A percentile compares a stretch with the other conserved stretches of the same genome.
phyloP scores from a whole-genome alignment of 1,139 yeast species.

The Scheffersomyces quercinus region DNA sequence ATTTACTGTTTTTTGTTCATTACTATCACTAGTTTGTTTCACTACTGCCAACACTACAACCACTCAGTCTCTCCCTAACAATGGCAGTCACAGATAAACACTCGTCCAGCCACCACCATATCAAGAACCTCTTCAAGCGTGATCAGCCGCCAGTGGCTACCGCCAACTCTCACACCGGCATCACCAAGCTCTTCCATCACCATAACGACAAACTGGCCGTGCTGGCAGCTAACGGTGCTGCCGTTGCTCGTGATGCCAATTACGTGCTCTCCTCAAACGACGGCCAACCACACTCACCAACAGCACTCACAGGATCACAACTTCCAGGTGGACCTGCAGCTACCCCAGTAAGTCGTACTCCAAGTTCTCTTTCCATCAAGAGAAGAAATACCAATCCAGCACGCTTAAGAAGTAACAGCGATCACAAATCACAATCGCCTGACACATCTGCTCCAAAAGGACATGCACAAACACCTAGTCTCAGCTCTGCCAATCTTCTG shows the following conservation, averaged over 20 bases:
- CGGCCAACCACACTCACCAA: no score
- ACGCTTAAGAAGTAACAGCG: slow-evolving; percentile 5
- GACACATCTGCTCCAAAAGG: slow-evolving; percentile 1
- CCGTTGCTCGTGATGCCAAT: slow-evolving; percentile 1
- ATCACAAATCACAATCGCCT: slow-evolving; percentile 5
- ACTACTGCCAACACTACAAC: no score
- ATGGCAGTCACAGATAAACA: no score
- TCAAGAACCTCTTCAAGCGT: slow-evolving; percentile 20
- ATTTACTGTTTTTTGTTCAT: no score
- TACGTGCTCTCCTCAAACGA: background rate
- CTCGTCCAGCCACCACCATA: slow-evolving; percentile 12
- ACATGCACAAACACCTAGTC: background rate
- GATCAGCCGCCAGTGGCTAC: slow-evolving; percentile 12
- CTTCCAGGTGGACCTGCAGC: background rate
- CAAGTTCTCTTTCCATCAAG: slow-evolving; percentile 30
- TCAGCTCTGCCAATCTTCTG: background rate
- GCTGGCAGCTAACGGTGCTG: background rate
- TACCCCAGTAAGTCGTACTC: slow-evolving; percentile 18
- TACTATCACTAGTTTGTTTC: no score
- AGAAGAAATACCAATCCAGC: slow-evolving; percentile 25
- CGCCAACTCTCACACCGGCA: slow-evolving; percentile 22
- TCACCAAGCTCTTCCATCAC: slow-evolving; percentile 25
- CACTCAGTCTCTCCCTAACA: no score
- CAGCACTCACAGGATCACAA: no score
- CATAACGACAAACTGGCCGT: slow-evolving; percentile 3